Evolutionary conservation across 805 yeast genomes (phyloP).

Genomic region (Hanseniaspora taiwanica): DNA sequence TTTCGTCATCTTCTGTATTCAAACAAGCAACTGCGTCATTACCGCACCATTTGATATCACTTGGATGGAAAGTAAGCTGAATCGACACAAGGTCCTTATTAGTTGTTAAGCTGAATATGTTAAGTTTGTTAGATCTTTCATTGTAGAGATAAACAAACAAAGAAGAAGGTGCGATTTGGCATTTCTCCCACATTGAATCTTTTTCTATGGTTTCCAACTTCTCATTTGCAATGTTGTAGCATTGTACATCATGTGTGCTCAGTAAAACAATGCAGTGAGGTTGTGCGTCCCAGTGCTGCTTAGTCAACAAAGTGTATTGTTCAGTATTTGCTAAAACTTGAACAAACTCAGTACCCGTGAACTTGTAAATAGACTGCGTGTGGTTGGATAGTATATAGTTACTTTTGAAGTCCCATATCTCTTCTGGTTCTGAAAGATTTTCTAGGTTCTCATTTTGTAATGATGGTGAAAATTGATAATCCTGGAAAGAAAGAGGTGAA

Average conservation of each 20-base stretch:
- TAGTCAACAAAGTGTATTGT: constrained; percentile 15
- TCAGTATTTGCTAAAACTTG: constrained; percentile 10
- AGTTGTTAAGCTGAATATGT: constrained; percentile 30
- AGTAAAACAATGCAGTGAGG: constrained; percentile 11
- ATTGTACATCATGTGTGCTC: constrained; percentile 10
- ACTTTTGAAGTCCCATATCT: constrained; percentile 21
- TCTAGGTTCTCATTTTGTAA: too few relatives aligned
- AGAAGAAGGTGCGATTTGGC: constrained; percentile 11
- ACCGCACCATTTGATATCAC: constrained; percentile 66
- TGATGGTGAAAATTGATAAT: not conserved
- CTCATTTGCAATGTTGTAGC: constrained; percentile 6
- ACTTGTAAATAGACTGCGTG: constrained; percentile 14
- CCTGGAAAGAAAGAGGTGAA: constrained; percentile 12
- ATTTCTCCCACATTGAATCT: constrained; percentile 18
- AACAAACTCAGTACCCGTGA: constrained; percentile 6
- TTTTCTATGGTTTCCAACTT: constrained; percentile 4
- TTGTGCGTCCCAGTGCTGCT: constrained; percentile 19
- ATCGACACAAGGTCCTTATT: constrained; percentile 15
- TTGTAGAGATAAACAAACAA: constrained; percentile 39
- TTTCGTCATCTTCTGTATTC: constrained; percentile 43
- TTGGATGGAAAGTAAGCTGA: constrained; percentile 12
- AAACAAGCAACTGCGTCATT: constrained; percentile 59
- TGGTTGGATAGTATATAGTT: constrained; percentile 11
- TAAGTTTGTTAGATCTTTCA: constrained; percentile 28
- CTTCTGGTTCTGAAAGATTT: too few relatives aligned